Evolutionary conservation across 805 yeast genomes (phyloP), one percentile per base, ranked within the genome.

Genomic region (Nakazawaea populi): DNA sequence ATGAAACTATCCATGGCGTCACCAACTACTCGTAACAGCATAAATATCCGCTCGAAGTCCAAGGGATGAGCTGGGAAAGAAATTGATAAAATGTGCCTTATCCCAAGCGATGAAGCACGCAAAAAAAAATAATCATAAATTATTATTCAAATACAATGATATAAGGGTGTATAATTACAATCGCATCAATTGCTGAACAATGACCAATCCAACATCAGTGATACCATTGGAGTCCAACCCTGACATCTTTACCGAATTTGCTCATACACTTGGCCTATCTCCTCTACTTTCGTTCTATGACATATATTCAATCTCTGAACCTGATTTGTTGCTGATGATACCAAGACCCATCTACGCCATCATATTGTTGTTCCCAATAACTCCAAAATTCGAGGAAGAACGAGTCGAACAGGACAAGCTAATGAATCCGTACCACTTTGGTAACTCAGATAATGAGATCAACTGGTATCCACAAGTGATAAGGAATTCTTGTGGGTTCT

Each of bases 191-290:
- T 29, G 18, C n/a, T 6, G 18, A 28, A 43, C 35, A 30, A 43
- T 43, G 46, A 9, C 38, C 3, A 43, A 43, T n/a, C 46, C 37
- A 10, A 43, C 50, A n/a, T 58, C 83, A 11, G 92, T 88, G 12
- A 82, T 90, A 10, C 98, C 98, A 3, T 69, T 92, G 35, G 99
- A 94, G 64, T 87, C 95, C 6, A 89, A 90, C 59, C 99, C 99
- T 0, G 85, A 76, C 8, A 81, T 92, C 6, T 91, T 92, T 70
- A 79, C 86, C 7, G 71, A 71, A 0, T 82, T 89, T 58, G 87
- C 90, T 1, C 73, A 69, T 34, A 74, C 75, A 28, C 64, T 94
- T 40, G 97, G 97, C 0, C 70, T 91, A 5, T 63, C 82, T 0
- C 76, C 80, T 1, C 63, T 76, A 1, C 72, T 82, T 11, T 74